Conservation (phyloP, 257 asterid species). For the Solanum acaule region DNA sequence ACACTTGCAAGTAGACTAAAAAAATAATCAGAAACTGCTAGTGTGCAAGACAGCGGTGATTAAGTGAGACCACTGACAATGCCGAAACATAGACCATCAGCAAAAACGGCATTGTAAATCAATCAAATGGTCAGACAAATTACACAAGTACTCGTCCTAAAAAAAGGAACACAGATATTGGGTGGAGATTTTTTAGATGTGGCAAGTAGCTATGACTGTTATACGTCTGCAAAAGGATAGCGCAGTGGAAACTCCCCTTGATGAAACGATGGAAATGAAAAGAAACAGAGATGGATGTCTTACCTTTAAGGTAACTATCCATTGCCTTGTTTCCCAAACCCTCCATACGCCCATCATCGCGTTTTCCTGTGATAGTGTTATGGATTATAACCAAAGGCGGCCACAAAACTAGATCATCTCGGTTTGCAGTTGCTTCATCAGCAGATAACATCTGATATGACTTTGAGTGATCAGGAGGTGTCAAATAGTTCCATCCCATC, state of each 20-base stretch:
- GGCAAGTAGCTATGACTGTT: not conserved
- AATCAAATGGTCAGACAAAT: not conserved
- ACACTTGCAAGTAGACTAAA: not conserved
- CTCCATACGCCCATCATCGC: constrained; percentile 87
- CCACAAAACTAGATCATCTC: constrained; percentile 85
- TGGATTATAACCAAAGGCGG: constrained; percentile 89
- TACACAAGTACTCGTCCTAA: not conserved
- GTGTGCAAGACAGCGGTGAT: not conserved
- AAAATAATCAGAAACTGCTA: not conserved
- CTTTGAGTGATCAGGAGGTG: constrained; percentile 77
- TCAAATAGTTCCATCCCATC: constrained; percentile 90
- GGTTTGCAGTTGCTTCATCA: constrained; percentile 63
- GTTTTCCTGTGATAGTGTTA: constrained; percentile 77
- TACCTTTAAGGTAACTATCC: constrained; percentile 96
- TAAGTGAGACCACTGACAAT: not conserved
- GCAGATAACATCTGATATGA: constrained; percentile 72
- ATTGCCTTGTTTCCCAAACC: constrained; percentile 95
- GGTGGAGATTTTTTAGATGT: not conserved
- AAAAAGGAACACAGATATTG: not conserved
- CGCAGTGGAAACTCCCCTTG: constrained; percentile 7
- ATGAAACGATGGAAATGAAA: constrained; percentile 16
- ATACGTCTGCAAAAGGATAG: not conserved
- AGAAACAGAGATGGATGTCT: constrained; percentile 16
- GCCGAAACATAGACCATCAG: not conserved
- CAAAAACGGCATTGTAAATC: not conserved